phyloP scores from a whole-genome alignment of 1,284 basidiomycete species.

The Leccinum solheimii region DNA sequence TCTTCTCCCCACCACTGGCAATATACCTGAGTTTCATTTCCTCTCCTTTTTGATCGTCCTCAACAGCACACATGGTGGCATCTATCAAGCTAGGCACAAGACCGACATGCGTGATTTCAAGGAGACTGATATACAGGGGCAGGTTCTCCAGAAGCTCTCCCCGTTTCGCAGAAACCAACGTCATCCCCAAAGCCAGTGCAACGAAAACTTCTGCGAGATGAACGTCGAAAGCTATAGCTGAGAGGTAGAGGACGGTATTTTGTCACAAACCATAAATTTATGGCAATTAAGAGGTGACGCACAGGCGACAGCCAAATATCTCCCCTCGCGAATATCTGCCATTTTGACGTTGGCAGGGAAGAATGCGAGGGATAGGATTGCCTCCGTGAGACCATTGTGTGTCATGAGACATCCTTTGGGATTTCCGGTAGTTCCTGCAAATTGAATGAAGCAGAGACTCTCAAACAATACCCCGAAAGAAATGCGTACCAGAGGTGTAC shows the following conservation, averaged over 20 bases:
- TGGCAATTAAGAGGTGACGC: slow-evolving; percentile 18
- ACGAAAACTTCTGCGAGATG: slow-evolving; percentile 50
- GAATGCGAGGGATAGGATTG: slow-evolving; percentile 43
- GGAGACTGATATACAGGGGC: slow-evolving; percentile 41
- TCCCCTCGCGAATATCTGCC: slow-evolving; percentile 38
- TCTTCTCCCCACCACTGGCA: slow-evolving; percentile 54
- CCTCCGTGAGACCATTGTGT: slow-evolving; percentile 45
- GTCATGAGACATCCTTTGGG: slow-evolving; percentile 60
- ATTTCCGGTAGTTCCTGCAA: slow-evolving; percentile 51
- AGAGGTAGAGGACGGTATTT: background rate
- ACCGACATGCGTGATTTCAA: slow-evolving; percentile 52
- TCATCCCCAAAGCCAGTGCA: slow-evolving; percentile 46
- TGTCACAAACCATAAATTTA: slow-evolving; percentile 2
- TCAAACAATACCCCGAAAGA: background rate
- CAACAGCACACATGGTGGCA: slow-evolving; percentile 46
- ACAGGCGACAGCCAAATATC: slow-evolving; percentile 48
- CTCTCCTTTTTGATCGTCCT: slow-evolving; percentile 31
- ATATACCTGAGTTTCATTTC: slow-evolving; percentile 45
- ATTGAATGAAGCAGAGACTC: background rate
- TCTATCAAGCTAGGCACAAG: slow-evolving; percentile 57
- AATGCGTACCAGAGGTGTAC: slow-evolving; percentile 49
- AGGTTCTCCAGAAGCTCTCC: slow-evolving; percentile 50
- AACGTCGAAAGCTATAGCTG: slow-evolving; percentile 53
- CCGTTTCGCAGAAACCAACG: slow-evolving; percentile 45
- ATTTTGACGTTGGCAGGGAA: slow-evolving; percentile 41